Evolutionary conservation across 257 asterid genomes (phyloP).

Genomic region (Fraxinus cuspidata): DNA sequence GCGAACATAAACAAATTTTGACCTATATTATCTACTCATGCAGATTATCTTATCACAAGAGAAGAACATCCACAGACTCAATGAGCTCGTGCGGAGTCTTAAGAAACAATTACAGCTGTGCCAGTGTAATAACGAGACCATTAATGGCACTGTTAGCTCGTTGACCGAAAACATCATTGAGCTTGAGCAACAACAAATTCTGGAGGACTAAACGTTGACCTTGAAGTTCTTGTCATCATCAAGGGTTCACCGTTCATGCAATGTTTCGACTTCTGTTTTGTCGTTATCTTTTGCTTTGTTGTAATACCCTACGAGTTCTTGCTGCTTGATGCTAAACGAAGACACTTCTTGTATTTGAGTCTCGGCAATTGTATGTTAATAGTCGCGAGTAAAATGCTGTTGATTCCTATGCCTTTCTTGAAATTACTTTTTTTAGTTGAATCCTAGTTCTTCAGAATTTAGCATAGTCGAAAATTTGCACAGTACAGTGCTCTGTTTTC

Average conservation of each 20-base stretch:
- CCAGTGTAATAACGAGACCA: constrained; percentile 44
- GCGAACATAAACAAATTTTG: background rate
- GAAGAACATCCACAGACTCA: constrained; percentile 61
- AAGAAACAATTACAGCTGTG: constrained; percentile 57
- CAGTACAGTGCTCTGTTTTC: too few relatives aligned
- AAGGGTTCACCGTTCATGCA: background rate
- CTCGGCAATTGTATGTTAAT: background rate
- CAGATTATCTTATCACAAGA: constrained; percentile 65
- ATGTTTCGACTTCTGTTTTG: background rate
- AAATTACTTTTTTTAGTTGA: background rate
- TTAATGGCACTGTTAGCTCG: constrained; percentile 35
- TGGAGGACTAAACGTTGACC: constrained; percentile 43
- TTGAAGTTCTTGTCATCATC: background rate
- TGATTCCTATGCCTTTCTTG: background rate
- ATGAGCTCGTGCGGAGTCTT: constrained; percentile 55
- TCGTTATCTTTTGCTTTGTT: background rate
- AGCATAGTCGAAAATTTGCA: too few relatives aligned
- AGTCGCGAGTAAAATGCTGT: background rate
- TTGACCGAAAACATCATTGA: constrained; percentile 44
- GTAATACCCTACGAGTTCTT: background rate
- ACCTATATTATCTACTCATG: constrained; percentile 10
- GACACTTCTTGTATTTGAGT: background rate
- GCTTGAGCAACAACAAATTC: constrained; percentile 49
- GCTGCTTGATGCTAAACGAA: background rate
- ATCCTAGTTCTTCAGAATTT: background rate